phyloP scores from a whole-genome alignment of 177 flowering plant genomes.

The Vitis hybrid region DNA sequence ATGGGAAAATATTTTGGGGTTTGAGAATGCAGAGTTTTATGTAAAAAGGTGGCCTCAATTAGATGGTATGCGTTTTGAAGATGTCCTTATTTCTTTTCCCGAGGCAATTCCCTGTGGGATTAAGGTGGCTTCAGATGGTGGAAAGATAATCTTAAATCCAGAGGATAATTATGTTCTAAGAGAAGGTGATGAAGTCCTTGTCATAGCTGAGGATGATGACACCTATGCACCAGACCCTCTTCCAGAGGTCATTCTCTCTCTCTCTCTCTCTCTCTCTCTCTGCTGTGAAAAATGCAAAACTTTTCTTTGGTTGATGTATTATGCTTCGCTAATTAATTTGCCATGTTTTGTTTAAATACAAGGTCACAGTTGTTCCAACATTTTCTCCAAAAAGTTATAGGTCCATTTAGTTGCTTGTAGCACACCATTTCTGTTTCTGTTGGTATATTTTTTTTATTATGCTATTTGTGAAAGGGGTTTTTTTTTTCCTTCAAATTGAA shows the following conservation, averaged over 20 bases:
- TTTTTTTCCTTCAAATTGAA: no score
- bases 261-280: neutral
- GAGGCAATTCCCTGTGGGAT: conserved; percentile 95
- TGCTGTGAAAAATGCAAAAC: neutral
- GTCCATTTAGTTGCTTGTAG: no score
- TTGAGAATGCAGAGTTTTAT: conserved; percentile 96
- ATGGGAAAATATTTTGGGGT: conserved; percentile 96
- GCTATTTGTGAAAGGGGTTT: no score
- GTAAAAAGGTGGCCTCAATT: conserved; percentile 90
- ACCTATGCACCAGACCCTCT: conserved; percentile 73
- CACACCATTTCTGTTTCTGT: no score
- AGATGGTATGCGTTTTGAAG: conserved; percentile 66
- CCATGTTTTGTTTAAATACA: no score
- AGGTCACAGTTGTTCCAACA: no score
- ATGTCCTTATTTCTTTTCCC: conserved; percentile 82
- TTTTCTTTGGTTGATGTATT: no score
- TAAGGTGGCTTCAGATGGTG: conserved; percentile 77
- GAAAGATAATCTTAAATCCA: conserved; percentile 81
- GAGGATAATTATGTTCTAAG: conserved; percentile 64
- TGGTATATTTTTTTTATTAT: no score
- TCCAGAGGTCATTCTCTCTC: conserved; percentile 54
- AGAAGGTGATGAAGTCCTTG: conserved; percentile 89
- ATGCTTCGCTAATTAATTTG: no score
- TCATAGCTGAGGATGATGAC: conserved; percentile 95
- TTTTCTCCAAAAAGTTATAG: no score